A percentile compares a stretch with the other conserved stretches of the same genome.
These are phyloP conservation scores for Hordeum marinum DNA, from an alignment of 176 grass and related monocot genomes.

Conservation along the genomic window DNA sequence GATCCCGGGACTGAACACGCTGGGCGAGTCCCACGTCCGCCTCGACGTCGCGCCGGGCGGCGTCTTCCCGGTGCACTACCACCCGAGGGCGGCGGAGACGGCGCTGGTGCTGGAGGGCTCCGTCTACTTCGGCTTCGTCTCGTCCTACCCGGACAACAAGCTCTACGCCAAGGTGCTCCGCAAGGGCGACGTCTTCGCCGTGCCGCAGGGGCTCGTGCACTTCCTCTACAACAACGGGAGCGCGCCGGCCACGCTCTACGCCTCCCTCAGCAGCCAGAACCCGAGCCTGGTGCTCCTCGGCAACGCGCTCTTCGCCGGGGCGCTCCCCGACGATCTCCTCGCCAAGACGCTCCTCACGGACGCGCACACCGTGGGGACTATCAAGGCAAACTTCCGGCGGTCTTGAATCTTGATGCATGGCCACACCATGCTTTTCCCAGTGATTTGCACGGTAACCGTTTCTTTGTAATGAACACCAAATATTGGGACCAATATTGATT, in stretches of 20 bases:
- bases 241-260: conserved; percentile 32
- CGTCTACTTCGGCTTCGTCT: conserved; percentile 60
- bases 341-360: conserved; percentile 47
- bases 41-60: conserved; percentile 21
- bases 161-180: conserved; percentile 42
- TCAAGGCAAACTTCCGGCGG: conserved; percentile 27
- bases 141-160: conserved; percentile 46
- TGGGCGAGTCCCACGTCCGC: conserved; percentile 29
- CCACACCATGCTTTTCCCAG: too few species aligned
- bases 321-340: conserved; percentile 40
- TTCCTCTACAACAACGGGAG: conserved; percentile 52
- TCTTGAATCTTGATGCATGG: not conserved
- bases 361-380: not conserved
- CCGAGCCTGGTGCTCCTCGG: conserved; percentile 37
- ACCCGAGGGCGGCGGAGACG: conserved; percentile 55
- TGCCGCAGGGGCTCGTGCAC: conserved; percentile 56
- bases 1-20: conserved; percentile 44
- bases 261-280: conserved; percentile 57
- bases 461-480: not conserved
- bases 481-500: too few species aligned
- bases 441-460: not conserved
- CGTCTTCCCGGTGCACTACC: conserved; percentile 45
- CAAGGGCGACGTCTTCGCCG: conserved; percentile 57
- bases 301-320: conserved; percentile 26
- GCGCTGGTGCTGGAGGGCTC: conserved; percentile 37